Percentiles rank a stretch among this genome's conserved stretches.
Conservation (phyloP, 2,329 filamentous ascomycete species). For the Emericellopsis cladophorae region DNA sequence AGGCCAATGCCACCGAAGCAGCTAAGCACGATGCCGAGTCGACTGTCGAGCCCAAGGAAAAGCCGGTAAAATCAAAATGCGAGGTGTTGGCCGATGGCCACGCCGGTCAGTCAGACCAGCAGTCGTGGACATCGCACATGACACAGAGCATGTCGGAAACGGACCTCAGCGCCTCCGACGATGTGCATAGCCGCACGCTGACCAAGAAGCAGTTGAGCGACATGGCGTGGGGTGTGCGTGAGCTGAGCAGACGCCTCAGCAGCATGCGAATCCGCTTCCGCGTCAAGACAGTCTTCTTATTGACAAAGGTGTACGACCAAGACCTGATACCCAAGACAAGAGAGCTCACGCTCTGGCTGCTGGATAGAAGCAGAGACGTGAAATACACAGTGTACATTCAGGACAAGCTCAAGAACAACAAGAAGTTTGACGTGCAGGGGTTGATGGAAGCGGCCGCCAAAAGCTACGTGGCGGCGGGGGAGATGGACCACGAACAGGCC, state of each 20-base stretch:
- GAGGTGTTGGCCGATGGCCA: conserved; percentile 8
- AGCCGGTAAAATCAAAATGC: conserved; percentile 10
- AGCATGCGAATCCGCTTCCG: conserved; percentile 73
- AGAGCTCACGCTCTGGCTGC: conserved; percentile 67
- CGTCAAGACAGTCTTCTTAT: conserved; percentile 71
- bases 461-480: conserved; percentile 24
- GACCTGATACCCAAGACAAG: conserved; percentile 66
- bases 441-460: conserved; percentile 49
- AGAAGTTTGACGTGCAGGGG: conserved; percentile 59
- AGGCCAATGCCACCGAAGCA: conserved; percentile 5
- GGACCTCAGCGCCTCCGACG: conserved; percentile 20
- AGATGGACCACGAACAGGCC: conserved; percentile 19
- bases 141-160: conserved; percentile 26
- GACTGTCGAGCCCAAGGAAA: conserved; percentile 9
- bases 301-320: conserved; percentile 87
- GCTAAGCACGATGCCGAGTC: conserved; percentile 5
- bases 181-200: conserved; percentile 56
- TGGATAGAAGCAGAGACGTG: conserved; percentile 54
- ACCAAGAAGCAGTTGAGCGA: conserved; percentile 93
- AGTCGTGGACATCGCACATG: conserved; percentile 38
- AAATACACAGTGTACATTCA: conserved; percentile 76
- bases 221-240: conserved; percentile 92
- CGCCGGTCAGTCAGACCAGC: conserved; percentile 41
- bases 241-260: conserved; percentile 75
- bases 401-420: conserved; percentile 56